Evolutionary conservation across 495 filamentous ascomycete genomes (phyloP).

Genomic region (Hapsidospora chrysogenum): DNA sequence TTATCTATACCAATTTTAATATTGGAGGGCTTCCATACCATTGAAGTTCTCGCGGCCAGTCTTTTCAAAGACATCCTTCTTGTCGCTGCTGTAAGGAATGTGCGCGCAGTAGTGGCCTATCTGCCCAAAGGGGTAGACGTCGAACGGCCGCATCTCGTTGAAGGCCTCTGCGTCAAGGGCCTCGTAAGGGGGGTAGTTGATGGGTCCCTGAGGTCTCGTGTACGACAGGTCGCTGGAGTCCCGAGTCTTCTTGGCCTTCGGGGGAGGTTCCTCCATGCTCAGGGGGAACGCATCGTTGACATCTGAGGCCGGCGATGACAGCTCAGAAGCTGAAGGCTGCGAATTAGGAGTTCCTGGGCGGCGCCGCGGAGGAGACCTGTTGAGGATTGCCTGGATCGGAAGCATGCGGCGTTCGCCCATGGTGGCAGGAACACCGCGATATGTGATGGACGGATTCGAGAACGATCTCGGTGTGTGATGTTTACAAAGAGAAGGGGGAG

Average conservation of each 20-base stretch:
- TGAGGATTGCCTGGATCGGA: constrained; percentile 42
- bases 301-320: constrained; percentile 13
- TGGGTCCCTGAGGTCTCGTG: constrained; percentile 38
- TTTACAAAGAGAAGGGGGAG: too few species aligned
- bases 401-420: constrained; percentile 21
- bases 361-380: constrained; percentile 30
- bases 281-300: constrained; percentile 10
- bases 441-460: too few species aligned
- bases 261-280: constrained; percentile 11
- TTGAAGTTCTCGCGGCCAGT: constrained; percentile 80
- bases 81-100: constrained; percentile 88
- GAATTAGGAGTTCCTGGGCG: not conserved
- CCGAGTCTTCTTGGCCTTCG: constrained; percentile 34
- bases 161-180: constrained; percentile 35
- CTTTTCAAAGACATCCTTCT: constrained; percentile 69
- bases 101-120: constrained; percentile 55
- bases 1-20: not conserved
- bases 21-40: constrained; percentile 33
- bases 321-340: not conserved
- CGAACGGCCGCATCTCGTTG: constrained; percentile 39
- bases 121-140: constrained; percentile 47
- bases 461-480: too few species aligned
- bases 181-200: constrained; percentile 56
- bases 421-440: too few species aligned
- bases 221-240: constrained; percentile 41